These are phyloP conservation scores for Claviceps sp. DNA, from an alignment of 2,329 filamentous ascomycete species.

Conservation along the genomic window DNA sequence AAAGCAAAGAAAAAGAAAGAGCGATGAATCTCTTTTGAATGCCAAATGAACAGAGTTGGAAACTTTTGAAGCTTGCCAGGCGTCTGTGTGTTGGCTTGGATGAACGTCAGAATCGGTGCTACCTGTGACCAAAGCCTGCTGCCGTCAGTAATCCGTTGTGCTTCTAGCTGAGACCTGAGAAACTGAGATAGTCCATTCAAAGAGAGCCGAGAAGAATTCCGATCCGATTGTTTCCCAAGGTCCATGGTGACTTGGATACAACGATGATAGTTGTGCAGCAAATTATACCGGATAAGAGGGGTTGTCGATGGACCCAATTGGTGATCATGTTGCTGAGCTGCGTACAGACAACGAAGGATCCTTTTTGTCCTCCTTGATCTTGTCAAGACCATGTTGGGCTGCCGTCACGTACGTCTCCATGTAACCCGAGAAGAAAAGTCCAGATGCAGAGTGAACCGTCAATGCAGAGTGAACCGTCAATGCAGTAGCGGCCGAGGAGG, in stretches of 20 bases:
- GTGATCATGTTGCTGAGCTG: slow-evolving; percentile 24
- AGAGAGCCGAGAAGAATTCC: slow-evolving; percentile 8
- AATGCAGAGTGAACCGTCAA: neutral
- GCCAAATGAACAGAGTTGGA: slow-evolving; percentile 28
- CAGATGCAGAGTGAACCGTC: neutral
- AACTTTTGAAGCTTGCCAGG: slow-evolving; percentile 12
- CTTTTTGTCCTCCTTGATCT: slow-evolving; percentile 20
- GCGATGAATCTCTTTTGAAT: slow-evolving; percentile 19
- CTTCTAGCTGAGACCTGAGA: slow-evolving; percentile 14
- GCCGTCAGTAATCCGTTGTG: slow-evolving; percentile 19
- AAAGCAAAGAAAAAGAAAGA: slow-evolving; percentile 29
- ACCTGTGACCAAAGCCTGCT: slow-evolving; percentile 16
- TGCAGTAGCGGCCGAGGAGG: neutral
- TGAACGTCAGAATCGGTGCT: slow-evolving; percentile 21
- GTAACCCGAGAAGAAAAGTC: neutral
- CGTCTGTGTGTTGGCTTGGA: slow-evolving; percentile 14
- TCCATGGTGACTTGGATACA: slow-evolving; percentile 18
- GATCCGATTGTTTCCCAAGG: slow-evolving; percentile 14
- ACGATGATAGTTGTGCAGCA: slow-evolving; percentile 17
- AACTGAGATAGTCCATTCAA: slow-evolving; percentile 13
- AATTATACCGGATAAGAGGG: slow-evolving; percentile 18
- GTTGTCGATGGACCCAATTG: slow-evolving; percentile 18
- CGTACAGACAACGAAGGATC: slow-evolving; percentile 20
- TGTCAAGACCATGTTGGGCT: slow-evolving; percentile 14
- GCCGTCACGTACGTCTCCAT: slow-evolving; percentile 1